Evolutionary conservation across 208 protist genomes (phyloP).

Genomic region (Crithidia mellificae): DNA sequence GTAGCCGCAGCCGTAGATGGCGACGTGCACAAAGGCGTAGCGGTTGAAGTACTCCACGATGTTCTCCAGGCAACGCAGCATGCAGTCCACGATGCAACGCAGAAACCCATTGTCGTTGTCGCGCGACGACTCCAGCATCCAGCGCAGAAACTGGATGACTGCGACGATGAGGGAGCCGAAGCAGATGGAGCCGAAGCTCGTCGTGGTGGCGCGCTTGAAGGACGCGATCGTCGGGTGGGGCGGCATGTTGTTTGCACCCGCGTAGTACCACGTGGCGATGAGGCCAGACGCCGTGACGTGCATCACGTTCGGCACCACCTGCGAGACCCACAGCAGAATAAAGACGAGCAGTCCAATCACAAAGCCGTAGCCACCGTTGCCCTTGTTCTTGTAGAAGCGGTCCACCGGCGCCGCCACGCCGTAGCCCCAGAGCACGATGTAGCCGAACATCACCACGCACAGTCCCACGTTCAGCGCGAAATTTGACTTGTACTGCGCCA

Average conservation of each 20-base stretch:
- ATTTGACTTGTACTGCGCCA: constrained; percentile 60
- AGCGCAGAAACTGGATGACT: constrained; percentile 77
- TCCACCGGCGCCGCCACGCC: constrained; percentile 44
- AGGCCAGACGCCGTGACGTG: constrained; percentile 82
- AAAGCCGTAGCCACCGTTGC: constrained; percentile 41
- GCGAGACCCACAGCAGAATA: constrained; percentile 58
- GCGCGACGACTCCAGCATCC: constrained; percentile 40
- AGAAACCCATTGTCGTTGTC: constrained; percentile 45
- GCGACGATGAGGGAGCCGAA: constrained; percentile 92
- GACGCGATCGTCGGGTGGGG: constrained; percentile 67
- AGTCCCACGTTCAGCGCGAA: constrained; percentile 51
- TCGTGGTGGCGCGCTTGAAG: constrained; percentile 78
- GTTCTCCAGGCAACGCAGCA: constrained; percentile 72
- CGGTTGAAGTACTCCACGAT: constrained; percentile 90
- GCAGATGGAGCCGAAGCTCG: constrained; percentile 90
- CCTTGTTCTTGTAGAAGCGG: constrained; percentile 30
- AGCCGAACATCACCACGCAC: constrained; percentile 42
- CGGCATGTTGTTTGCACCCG: constrained; percentile 64
- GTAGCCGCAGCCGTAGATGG: constrained; percentile 92
- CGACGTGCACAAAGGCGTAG: constrained; percentile 93
- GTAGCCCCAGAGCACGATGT: constrained; percentile 58
- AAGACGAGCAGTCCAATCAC: constrained; percentile 58
- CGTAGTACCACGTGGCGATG: constrained; percentile 91
- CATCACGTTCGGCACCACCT: constrained; percentile 84
- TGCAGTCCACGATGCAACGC: constrained; percentile 42